Conservation (phyloP, 495 filamentous ascomycete species). For the Articulospora tetracladia region DNA sequence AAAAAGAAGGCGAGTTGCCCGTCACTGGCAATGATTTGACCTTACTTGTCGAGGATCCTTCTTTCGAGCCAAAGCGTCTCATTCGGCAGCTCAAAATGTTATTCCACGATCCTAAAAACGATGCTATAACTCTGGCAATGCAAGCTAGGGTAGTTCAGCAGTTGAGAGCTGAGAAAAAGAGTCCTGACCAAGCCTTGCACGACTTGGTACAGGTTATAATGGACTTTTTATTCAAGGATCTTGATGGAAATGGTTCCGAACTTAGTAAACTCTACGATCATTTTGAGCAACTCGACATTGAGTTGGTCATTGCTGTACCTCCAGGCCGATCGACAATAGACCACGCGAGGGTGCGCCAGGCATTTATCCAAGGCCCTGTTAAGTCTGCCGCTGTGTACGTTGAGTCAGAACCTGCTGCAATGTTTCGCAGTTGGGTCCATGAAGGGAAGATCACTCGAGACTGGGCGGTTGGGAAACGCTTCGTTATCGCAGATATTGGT, state of each 20-base stretch:
- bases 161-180: not conserved
- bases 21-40: not conserved
- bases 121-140: not conserved
- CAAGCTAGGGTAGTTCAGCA: not conserved
- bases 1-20: not conserved
- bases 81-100: not conserved
- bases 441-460: not conserved
- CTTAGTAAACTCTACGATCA: not conserved
- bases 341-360: not conserved
- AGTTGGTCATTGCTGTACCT: constrained; percentile 1
- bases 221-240: not conserved
- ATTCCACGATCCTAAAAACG: not conserved
- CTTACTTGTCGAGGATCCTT: not conserved
- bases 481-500: constrained; percentile 2
- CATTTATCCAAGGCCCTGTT: constrained; percentile 7
- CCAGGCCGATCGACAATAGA: not conserved
- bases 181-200: not conserved
- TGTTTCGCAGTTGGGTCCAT: constrained; percentile 11
- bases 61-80: not conserved
- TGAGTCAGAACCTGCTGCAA: constrained; percentile 10
- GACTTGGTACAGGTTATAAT: not conserved
- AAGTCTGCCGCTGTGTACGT: not conserved
- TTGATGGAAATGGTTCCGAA: not conserved
- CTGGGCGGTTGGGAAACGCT: not conserved
- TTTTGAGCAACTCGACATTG: not conserved